Base-by-base conservation (phyloP, 768 basidiomycete genomes). In the Hemileccinum rubropunctum region DNA sequence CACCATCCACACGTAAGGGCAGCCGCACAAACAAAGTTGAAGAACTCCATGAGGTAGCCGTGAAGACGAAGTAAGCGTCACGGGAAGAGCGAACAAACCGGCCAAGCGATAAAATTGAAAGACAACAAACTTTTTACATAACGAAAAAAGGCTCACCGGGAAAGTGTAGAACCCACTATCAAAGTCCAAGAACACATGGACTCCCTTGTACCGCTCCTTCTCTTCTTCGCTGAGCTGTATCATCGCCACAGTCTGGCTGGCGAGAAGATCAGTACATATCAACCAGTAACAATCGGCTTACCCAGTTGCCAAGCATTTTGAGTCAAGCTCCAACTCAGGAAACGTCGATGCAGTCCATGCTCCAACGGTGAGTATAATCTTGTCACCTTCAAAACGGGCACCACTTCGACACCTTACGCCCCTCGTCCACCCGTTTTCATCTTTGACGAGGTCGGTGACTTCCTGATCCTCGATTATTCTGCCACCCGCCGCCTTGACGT, bases 291-390 rank as follows among this genome's bases (percentile, higher is more conserved):
- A 9, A 33, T 38, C 12, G 1, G 21, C 52, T 62, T 55, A 93
- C 93, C 94, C 95, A 17, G 91, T 94, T 2, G 95, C 90, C 8
- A 84, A 68, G 53, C 84, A 84, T 20, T 67, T 71, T 3, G 70
- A 62, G 14, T 75, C 70, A 34, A 88, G 60, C 12, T 71, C 66
- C 9, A 84, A 66, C 34, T 78, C 77, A 8, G 84, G 82, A 62
- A 95, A 91, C 1, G 84, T 65, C 2, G 85, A 84, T 9, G 89
- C 81, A 1, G 92, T 93, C 95, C 95, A 97, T 6, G 86, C 79
- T 20, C 93, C 92, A 13, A 83, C 73, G 8, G 90, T 82, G 30
- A 94, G 65, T 26, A 95, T 72, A 8, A 91, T 77, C 41, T 82
- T 56, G 46, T 84, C 78, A 1, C 84, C 87, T 14, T 69, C 57